Evolutionary conservation across 306 rosid genomes (phyloP).

Genomic region (Quercus alba): DNA sequence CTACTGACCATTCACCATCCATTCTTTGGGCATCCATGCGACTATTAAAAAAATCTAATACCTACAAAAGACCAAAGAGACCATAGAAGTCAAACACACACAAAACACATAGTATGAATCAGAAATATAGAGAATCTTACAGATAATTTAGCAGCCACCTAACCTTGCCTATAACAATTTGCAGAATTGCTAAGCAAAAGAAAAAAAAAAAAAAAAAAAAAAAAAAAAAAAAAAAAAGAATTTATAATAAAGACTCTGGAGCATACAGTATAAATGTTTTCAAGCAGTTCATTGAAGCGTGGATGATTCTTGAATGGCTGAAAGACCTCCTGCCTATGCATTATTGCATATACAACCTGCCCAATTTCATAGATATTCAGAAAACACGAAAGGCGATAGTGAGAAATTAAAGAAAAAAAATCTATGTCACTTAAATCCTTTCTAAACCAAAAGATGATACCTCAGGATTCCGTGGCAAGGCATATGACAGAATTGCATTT

Average conservation of each 20-base stretch:
- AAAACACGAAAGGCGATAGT: background rate
- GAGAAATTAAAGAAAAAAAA: background rate
- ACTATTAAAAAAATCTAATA: slow-evolving; percentile 91
- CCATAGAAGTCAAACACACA: slow-evolving; percentile 7
- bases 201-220: background rate
- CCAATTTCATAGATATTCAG: slow-evolving; percentile 18
- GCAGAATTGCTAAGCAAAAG: slow-evolving; percentile 9
- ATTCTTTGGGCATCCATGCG: slow-evolving; percentile 88
- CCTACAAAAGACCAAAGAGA: slow-evolving; percentile 46
- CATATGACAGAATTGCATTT: slow-evolving; percentile 92
- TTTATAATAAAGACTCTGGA: background rate
- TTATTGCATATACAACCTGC: slow-evolving; percentile 91
- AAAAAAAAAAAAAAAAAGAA: background rate
- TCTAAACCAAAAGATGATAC: slow-evolving; percentile 35
- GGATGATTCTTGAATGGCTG: slow-evolving; percentile 95
- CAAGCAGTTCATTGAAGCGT: slow-evolving; percentile 89
- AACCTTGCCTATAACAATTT: slow-evolving; percentile 13
- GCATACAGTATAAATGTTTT: slow-evolving; percentile 86
- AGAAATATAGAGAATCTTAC: background rate
- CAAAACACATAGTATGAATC: background rate
- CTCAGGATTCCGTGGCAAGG: slow-evolving; percentile 99
- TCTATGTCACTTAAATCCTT: background rate
- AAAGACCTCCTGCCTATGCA: slow-evolving; percentile 99
- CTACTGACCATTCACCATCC: slow-evolving; percentile 92
- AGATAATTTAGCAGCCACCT: background rate